Percentiles rank a stretch among this genome's conserved stretches.
Evolutionary conservation across 2,329 filamentous ascomycete species (phyloP).

Genomic region (Ophiostoma montium): DNA sequence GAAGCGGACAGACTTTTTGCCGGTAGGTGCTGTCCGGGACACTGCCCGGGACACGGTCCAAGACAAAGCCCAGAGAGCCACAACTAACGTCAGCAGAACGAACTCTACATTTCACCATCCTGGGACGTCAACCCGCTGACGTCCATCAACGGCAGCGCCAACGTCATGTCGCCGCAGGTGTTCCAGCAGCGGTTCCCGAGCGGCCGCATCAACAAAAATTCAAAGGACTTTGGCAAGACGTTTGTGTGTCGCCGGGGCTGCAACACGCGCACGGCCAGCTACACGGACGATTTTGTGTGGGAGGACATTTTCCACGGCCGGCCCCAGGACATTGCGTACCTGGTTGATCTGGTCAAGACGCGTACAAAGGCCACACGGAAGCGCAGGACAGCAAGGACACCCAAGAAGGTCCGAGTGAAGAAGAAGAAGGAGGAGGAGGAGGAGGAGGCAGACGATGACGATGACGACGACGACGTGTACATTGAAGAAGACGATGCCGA

Average conservation of each 20-base stretch:
- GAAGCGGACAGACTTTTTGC: constrained; percentile 66
- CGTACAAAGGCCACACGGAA: constrained; percentile 61
- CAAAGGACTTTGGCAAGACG: constrained; percentile 66
- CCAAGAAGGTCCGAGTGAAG: constrained; percentile 16
- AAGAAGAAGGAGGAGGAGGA: neutral
- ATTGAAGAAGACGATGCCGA: constrained; percentile 14
- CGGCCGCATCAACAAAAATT: constrained; percentile 58
- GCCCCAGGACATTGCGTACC: constrained; percentile 46
- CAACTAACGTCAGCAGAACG: constrained; percentile 43
- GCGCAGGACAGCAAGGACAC: constrained; percentile 17
- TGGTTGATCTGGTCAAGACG: constrained; percentile 54
- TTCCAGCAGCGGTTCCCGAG: constrained; percentile 60
- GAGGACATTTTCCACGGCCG: constrained; percentile 65
- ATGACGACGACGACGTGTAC: neutral
- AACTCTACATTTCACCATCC: constrained; percentile 79
- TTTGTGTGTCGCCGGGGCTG: constrained; percentile 85
- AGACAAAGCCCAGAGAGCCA: too few species aligned
- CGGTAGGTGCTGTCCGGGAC: constrained; percentile 31
- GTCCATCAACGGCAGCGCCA: constrained; percentile 83
- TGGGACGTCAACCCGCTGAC: constrained; percentile 77
- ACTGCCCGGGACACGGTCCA: neutral
- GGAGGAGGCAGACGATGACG: neutral
- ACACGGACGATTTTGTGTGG: constrained; percentile 87
- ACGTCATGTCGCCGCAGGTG: constrained; percentile 55
- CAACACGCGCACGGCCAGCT: constrained; percentile 75